phyloP scores from a whole-genome alignment of 192 early-diverging fungal genomes.

The Mortierella hygrophila region DNA sequence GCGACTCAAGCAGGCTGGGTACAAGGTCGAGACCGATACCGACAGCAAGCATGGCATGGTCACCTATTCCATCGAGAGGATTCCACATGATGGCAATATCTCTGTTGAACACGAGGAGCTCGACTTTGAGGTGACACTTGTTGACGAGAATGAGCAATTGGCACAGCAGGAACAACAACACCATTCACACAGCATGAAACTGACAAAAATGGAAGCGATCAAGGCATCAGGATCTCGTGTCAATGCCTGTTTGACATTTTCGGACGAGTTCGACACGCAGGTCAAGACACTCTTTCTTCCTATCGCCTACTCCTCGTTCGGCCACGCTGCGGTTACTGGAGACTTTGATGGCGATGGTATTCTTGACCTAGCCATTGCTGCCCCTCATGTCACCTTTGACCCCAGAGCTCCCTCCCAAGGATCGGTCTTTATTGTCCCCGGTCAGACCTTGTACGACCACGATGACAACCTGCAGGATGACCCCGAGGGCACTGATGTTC shows the following conservation, averaged over 20 bases:
- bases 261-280: slow-evolving; percentile 27
- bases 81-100: neutral
- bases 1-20: slow-evolving; percentile 20
- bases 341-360: slow-evolving; percentile 78
- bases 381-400: slow-evolving; percentile 64
- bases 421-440: slow-evolving; percentile 68
- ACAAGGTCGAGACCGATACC: neutral
- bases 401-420: slow-evolving; percentile 59
- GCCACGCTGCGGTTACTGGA: slow-evolving; percentile 71
- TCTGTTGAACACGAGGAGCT: neutral
- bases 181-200: neutral
- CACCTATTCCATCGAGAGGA: slow-evolving; percentile 26
- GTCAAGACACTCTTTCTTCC: slow-evolving; percentile 57
- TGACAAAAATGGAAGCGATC: neutral
- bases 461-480: slow-evolving; percentile 19
- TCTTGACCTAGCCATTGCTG: slow-evolving; percentile 72
- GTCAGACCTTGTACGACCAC: slow-evolving; percentile 13
- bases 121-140: neutral
- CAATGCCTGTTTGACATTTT: slow-evolving; percentile 25
- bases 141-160: neutral
- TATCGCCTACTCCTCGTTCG: slow-evolving; percentile 73
- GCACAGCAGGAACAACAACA: neutral
- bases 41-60: slow-evolving; percentile 31
- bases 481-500: slow-evolving; percentile 55
- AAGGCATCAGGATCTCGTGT: neutral